A percentile compares a stretch with the other conserved stretches of the same genome.
These are phyloP conservation scores for Botrytis fragariae DNA, from an alignment of 2,329 filamentous ascomycete species.

Conservation along the genomic window DNA sequence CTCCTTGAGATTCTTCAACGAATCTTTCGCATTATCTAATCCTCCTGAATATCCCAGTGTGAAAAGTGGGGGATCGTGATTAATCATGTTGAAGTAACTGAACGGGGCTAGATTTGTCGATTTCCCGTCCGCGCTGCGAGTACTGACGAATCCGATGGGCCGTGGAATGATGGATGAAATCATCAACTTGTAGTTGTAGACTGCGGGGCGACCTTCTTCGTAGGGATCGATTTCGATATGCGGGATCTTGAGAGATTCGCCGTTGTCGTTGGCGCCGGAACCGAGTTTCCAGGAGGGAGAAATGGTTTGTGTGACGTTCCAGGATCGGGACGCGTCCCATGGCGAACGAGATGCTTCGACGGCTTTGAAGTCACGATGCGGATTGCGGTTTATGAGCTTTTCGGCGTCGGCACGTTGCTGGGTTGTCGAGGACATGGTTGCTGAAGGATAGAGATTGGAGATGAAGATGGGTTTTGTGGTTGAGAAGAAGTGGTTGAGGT, in stretches of 20 bases:
- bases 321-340: conserved; percentile 50
- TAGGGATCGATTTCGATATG: conserved; percentile 83
- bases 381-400: conserved; percentile 54
- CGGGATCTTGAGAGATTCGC: conserved; percentile 46
- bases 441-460: neutral
- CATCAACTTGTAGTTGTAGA: conserved; percentile 87
- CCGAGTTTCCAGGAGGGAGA: conserved; percentile 65
- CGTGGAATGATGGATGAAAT: conserved; percentile 81
- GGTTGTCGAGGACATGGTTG: conserved; percentile 25
- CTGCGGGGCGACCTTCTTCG: conserved; percentile 61
- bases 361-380: conserved; percentile 71
- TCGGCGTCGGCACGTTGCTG: conserved; percentile 32
- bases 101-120: conserved; percentile 81
- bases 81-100: conserved; percentile 79
- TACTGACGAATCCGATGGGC: conserved; percentile 68
- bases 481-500: conserved; percentile 5
- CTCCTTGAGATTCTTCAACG: conserved; percentile 69
- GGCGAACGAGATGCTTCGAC: conserved; percentile 65
- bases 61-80: conserved; percentile 85
- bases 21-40: conserved; percentile 66
- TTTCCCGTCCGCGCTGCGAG: conserved; percentile 56
- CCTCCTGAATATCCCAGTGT: conserved; percentile 52
- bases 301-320: conserved; percentile 61
- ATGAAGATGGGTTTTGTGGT: conserved; percentile 21
- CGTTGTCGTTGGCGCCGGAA: conserved; percentile 57